Evolutionary conservation across 1,139 yeast genomes (phyloP), one percentile per base, ranked within the genome.

Genomic region (Suhomyces bolitotheri): DNA sequence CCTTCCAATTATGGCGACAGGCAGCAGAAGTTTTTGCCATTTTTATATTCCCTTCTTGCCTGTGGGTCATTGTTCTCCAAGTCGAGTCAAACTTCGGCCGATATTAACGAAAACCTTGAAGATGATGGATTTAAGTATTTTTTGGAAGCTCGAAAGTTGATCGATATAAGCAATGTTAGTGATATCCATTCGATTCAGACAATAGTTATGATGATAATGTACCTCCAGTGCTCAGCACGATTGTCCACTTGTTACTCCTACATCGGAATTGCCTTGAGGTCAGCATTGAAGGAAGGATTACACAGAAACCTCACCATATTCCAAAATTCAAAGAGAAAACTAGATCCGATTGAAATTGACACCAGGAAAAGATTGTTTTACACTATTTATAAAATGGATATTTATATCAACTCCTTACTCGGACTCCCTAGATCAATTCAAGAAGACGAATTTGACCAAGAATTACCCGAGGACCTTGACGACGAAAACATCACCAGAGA

Each of bases 371-470:
- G 97, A 44, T 64, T 89, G 22, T 89, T 89, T 53, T 89, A 87
- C 79, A 85, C 96, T 1, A 83, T 90, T 44, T 83, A 88, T 56
- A 89, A 89, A 55, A 81, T 89, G 89, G 97, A 90, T 54, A 80
- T 89, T 31, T 89, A 89, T 55, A 86, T 88, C 41, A 88, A 88
- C 58, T 87, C 96, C 3, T 81, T 90, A 73, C 60, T 90, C 43
- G 97, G 97, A 2, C 66, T 89, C 37, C 97, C 97, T 1, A 67
- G 92, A 46, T 78, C 88, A 0, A 71, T 78, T 25, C 69, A 76
- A 32, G 87, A 82, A 41, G 89, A 83, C 45, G 96, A 89, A 52
- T 84, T 86, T 53, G 96, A 89, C 62, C 97, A 90, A 58, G 88
- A 82, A 33, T 65, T 87, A 43, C 97, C 97, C 1, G 70, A 76